Evolutionary conservation across 345 rosid species (phyloP).

Genomic region (Capsella bursapastoris): DNA sequence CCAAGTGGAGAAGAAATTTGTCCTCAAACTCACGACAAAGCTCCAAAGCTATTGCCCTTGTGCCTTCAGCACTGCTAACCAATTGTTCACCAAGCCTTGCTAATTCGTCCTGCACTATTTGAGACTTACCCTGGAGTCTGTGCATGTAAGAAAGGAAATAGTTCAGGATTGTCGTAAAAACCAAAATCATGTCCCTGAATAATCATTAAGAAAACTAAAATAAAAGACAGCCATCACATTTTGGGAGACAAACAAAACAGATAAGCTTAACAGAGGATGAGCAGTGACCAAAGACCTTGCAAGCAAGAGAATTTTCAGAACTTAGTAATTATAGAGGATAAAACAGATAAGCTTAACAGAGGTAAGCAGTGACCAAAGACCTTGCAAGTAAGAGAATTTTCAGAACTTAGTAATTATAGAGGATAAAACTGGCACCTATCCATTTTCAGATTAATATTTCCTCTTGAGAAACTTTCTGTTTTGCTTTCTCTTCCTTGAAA

Average conservation of each 20-base stretch:
- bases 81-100: conserved; percentile 87
- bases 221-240: conserved; percentile 17
- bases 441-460: conserved; percentile 15
- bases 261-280: conserved; percentile 16
- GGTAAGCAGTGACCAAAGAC: conserved; percentile 15
- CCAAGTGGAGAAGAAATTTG: conserved; percentile 82
- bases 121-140: conserved; percentile 98
- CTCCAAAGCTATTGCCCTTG: conserved; percentile 90
- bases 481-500: conserved; percentile 12
- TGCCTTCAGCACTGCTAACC: conserved; percentile 90
- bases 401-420: conserved; percentile 2
- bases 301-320: conserved; percentile 10
- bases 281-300: conserved; percentile 20
- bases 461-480: background rate
- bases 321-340: background rate
- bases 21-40: conserved; percentile 98
- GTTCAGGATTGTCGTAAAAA: conserved; percentile 44
- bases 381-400: conserved; percentile 13
- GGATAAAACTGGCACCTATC: background rate
- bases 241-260: conserved; percentile 32
- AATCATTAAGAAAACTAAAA: conserved; percentile 28
- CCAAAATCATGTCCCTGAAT: conserved; percentile 20
- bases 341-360: conserved; percentile 26
- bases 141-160: conserved; percentile 68
- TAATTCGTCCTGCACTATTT: conserved; percentile 83